Evolutionary conservation across 345 rosid genomes (phyloP).

Genomic region (Eucalyptus victrix): DNA sequence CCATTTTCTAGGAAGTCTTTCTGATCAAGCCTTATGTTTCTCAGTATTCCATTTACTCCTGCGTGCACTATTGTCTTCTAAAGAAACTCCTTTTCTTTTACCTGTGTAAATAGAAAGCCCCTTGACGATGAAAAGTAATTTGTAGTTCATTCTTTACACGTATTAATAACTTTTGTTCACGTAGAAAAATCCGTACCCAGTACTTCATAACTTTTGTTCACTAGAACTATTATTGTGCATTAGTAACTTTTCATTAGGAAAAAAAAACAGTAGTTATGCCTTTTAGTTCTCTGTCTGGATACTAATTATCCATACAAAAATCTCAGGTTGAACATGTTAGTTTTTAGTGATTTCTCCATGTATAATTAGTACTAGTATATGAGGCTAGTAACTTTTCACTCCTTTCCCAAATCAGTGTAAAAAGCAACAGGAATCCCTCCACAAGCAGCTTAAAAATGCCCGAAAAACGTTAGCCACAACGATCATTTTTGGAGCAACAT

Average conservation of each 20-base stretch:
- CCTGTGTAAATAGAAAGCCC: neutral
- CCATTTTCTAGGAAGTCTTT: neutral
- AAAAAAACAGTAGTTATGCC: neutral
- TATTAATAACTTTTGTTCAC: neutral
- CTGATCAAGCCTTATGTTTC: neutral
- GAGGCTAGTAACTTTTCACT: neutral
- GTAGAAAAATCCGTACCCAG: neutral
- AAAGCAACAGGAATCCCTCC: neutral
- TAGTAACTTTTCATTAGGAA: neutral
- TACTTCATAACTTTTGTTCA: neutral
- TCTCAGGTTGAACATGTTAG: neutral
- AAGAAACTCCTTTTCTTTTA: neutral
- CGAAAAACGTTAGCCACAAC: neutral
- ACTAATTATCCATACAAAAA: neutral
- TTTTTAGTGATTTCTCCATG: neutral
- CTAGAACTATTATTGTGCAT: neutral
- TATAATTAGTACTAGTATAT: neutral
- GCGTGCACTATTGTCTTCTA: too few relatives aligned
- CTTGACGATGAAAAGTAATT: neutral
- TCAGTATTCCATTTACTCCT: neutral
- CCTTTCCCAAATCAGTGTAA: neutral
- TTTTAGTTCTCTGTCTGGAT: neutral
- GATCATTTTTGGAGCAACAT: neutral
- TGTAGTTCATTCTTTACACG: neutral
- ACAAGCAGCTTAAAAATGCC: neutral